Base-by-base conservation (phyloP, 352 stramenopile species). In the Blastocystis hominis region DNA sequence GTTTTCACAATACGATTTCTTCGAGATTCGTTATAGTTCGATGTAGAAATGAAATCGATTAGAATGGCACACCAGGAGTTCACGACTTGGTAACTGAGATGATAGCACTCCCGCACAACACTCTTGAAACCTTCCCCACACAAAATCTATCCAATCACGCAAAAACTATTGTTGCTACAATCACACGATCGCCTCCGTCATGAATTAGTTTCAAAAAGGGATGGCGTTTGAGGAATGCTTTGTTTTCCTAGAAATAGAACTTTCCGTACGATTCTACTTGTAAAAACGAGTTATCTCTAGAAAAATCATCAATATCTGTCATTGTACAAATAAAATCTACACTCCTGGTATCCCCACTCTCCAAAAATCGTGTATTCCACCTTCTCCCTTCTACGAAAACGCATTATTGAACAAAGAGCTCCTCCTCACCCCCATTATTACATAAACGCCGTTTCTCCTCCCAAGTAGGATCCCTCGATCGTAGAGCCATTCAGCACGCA, bases 371-470 rank as follows among this genome's bases (percentile, higher is more conserved):
- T 4, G 56, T 13, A 10, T 64, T 64, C 56, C 56, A 34, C 56
- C 30, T 30, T 30, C 24, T 30, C 24, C 24, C 24, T 0, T 30
- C 24, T 30, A 30, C 24, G 0, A 30, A 30, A 30, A 30, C 24
- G 24, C 24, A 30, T 30, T 30, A 0, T 30, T 30, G 24, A 30
- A 30, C 24, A 30, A 30, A 30, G 0, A 30, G 24, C 24, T 30
- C 24, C 24, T 30, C 24, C 24, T 30, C 24, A 30, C 24, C 24
- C 24, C 24, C 24, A 30, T 30, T 30, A 30, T 30, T 30, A 30
- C 89, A n/a, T 91, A 79, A 38, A 93, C 89, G 6, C 90, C 70
- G 77, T 93, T 93, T 56, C 90, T 70, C 6, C 91, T 90, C 34
- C 91, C 90, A 1, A 75, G 66, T 42, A 91, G 88, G 50, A 93